Evolutionary conservation across 163 green algal species (phyloP), one percentile per base, ranked within the genome.

Genomic region (Scenedesmus sp.): DNA sequence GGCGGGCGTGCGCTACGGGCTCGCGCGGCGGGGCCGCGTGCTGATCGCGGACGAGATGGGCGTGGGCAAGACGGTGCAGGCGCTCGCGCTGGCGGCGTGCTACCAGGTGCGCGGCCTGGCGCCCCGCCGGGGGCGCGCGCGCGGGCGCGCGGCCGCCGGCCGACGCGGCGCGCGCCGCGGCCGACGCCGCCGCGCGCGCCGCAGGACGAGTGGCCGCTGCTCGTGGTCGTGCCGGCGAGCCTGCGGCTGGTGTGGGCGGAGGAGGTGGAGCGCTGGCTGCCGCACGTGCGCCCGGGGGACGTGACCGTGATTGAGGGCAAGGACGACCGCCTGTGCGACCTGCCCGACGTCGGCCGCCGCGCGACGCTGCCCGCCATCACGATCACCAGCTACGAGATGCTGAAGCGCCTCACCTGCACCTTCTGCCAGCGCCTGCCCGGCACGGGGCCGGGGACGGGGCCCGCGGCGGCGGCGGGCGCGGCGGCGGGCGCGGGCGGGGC

Each of bases 41-140:
- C 84, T 99, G 3, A 91, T 99, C 15, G 96, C 90, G 5, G 96
- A 99, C 69, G 95, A 98, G 85, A 96, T 96, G 92, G 95, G 95
- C 0, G 92, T 99, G 33, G 95, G 96, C 42, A 99, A 99, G 83
- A 98, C 95, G 2, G 83, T 98, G 34, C 94, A 97, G 79, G 92
- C 93, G 33, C 93, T 98, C 26, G 93, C 93, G 6, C 80, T 97
- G 70, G 89, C 92, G 0, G 75, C 89, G 4, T 95, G 89, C 80
- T 97, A 96, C 81, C 67, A 89, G 71, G 92, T 94, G 45, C 36
- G 81, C 5, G 4, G 63, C 60, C 24, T 69, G 53, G 39, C 39
- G 39, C 39, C 10, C 7, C 10, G 39, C 39, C n/a, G n/a, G n/a
- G n/a, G n/a, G n/a, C n/a, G n/a, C n/a, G n/a, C n/a, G n/a, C n/a